Base-by-base conservation (phyloP, 176 grass and related monocot species). In the Musa itinerans region DNA sequence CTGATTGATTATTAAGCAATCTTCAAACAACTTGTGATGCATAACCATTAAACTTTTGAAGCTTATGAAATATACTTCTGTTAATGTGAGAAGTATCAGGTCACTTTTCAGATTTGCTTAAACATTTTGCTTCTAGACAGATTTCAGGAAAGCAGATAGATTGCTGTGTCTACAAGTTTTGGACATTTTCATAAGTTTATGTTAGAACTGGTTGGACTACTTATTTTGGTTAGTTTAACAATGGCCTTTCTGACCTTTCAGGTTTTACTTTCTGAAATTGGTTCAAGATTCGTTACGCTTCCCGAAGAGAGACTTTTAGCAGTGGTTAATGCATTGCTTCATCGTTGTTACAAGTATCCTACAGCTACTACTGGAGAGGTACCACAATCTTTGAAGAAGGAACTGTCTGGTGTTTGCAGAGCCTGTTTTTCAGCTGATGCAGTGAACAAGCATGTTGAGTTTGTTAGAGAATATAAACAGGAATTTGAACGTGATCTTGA, bases 381-480 rank as follows among this genome's bases (percentile, higher is more conserved):
- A 68, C 95, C 95, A 63, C 91, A 91, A 53, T 91, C 90, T 80
- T 86, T 99, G 56, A 89, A 90, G 84, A 94, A 99, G 79, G 95
- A 99, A 67, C 88, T 99, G 56, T 94, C 95, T 50, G 95, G 95
- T 81, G 95, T 99, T 54, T 99, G 95, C 72, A 86, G 88, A 84
- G 95, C 95, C 82, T 99, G 95, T 82, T 99, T 99, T 73, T 99
- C 95, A 16, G 86, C 85, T 80, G 95, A 99, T 87, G 95, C 95
- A 82, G 90, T 99, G 75, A 99, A 91, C 82, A 99, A 99, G 76
- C 95, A 99, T 74, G 95, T 99, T 68, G 95, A 99, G 83, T 99
- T 99, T 89, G 95, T 99, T 68, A 93, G 88, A 78, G 95, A 94
- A 69, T 99, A 99, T 84, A 99, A 99, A 82, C 86, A 89, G 73